phyloP scores from a whole-genome alignment of 768 basidiomycete species.

The Infundibulicybe gibba region DNA sequence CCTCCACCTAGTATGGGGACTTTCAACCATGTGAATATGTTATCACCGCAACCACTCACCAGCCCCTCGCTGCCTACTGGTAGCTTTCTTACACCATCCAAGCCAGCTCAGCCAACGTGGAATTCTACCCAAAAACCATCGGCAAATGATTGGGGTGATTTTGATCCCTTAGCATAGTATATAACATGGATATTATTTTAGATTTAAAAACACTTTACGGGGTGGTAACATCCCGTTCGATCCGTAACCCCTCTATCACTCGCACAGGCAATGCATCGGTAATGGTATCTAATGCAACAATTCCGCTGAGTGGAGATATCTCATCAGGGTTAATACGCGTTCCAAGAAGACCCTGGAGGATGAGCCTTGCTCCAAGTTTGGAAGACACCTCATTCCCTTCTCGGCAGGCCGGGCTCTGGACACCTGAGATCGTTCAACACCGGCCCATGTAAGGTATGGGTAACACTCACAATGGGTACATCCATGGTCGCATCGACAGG shows the following conservation, averaged over 20 bases:
- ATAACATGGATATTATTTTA: conserved; percentile 3
- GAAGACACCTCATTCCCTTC: conserved; percentile 72
- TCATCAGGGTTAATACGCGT: conserved; percentile 31
- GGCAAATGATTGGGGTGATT: conserved; percentile 74
- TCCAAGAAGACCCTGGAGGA: conserved; percentile 60
- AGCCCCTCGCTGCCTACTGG: conserved; percentile 12
- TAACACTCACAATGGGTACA: conserved; percentile 59
- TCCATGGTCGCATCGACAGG: conserved; percentile 66
- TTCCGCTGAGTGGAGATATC: conserved; percentile 27
- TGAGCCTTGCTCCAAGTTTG: conserved; percentile 69
- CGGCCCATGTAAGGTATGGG: neutral
- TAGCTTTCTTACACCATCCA: conserved; percentile 60
- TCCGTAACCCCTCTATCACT: conserved; percentile 36
- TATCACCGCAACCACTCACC: conserved; percentile 20
- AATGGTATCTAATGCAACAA: conserved; percentile 42
- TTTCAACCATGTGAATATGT: conserved; percentile 4
- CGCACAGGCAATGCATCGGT: conserved; percentile 49
- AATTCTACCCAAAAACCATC: conserved; percentile 35
- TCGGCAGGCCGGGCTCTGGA: conserved; percentile 61
- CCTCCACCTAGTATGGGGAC: conserved; percentile 9
- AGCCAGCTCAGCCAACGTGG: conserved; percentile 51
- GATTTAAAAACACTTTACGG: conserved; percentile 5
- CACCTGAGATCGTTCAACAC: conserved; percentile 40
- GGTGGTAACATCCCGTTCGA: conserved; percentile 30
- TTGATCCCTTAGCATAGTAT: conserved; percentile 66